Evolutionary conservation across 73 alveolate species (phyloP).

Genomic region (Symbiodinium pilosum): DNA sequence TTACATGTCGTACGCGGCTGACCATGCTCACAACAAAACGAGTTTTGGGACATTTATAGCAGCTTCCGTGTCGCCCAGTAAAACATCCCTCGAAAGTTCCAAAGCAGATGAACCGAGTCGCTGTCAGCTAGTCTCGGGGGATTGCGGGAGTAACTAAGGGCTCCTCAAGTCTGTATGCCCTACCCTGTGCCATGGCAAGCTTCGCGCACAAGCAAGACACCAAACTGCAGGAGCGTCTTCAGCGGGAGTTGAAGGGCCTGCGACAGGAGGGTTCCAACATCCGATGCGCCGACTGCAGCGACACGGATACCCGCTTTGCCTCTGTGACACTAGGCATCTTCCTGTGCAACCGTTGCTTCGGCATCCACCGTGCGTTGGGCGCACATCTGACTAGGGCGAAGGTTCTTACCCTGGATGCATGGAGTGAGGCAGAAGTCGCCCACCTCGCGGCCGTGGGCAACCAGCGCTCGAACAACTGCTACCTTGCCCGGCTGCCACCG

Average conservation of each 20-base stretch:
- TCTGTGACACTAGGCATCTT: not conserved
- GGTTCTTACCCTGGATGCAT: not conserved
- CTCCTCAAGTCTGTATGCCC: no score
- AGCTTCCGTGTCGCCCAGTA: no score
- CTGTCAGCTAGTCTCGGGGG: no score
- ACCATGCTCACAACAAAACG: no score
- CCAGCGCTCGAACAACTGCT: not conserved
- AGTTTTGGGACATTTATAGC: no score
- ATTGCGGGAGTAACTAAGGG: no score
- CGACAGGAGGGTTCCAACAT: not conserved
- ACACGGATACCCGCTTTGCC: conserved; percentile 12
- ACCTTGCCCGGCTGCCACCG: not conserved
- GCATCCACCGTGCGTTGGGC: not conserved
- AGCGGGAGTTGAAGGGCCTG: not conserved
- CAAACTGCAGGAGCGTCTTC: not conserved
- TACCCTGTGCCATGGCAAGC: no score
- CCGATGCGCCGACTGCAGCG: conserved; percentile 2
- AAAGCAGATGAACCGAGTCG: no score
- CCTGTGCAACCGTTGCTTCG: conserved; percentile 10
- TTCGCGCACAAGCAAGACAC: not conserved
- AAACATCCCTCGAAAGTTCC: no score
- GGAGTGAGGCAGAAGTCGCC: conserved; percentile 2
- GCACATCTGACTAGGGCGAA: not conserved
- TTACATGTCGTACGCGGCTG: no score
- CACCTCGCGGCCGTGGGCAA: not conserved